phyloP scores from a whole-genome alignment of 1,284 basidiomycete genomes.

The Rhodotorula sp. region DNA sequence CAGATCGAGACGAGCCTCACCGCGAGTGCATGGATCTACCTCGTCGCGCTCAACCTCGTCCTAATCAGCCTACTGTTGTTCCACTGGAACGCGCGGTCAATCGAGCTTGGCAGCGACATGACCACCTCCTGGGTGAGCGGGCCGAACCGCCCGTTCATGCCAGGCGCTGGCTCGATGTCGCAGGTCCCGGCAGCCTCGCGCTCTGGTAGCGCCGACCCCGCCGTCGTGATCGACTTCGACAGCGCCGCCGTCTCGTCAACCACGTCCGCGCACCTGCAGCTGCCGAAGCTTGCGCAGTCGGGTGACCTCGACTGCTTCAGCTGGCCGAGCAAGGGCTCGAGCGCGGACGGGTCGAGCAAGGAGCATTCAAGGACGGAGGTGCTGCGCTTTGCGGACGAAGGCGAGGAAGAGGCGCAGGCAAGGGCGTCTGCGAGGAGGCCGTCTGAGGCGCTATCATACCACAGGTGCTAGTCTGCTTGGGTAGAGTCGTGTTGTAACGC shows the following conservation, averaged over 20 bases:
- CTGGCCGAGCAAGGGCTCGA: neutral
- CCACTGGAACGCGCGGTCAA: neutral
- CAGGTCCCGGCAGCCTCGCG: neutral
- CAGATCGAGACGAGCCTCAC: neutral
- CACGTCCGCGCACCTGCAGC: too few species aligned
- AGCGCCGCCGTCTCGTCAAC: neutral
- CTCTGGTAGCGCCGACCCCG: neutral
- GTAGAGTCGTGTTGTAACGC: too few species aligned
- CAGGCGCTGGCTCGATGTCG: neutral
- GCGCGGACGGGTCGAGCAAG: neutral
- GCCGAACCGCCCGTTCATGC: neutral
- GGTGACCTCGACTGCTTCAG: neutral
- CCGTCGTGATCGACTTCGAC: neutral
- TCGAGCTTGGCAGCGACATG: neutral
- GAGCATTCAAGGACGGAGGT: neutral
- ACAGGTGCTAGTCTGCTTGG: too few species aligned
- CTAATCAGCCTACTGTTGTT: conserved; percentile 1
- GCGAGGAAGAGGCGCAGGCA: neutral
- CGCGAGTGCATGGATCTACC: neutral
- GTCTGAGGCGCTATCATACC: neutral
- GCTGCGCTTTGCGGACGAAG: neutral
- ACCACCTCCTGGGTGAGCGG: neutral
- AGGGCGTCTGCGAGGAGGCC: too few species aligned
- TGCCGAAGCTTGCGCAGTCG: neutral
- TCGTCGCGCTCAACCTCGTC: neutral